Evolutionary conservation across 768 basidiomycete genomes (phyloP), one percentile per base, ranked within the genome.

Genomic region (Mycena vitilis): DNA sequence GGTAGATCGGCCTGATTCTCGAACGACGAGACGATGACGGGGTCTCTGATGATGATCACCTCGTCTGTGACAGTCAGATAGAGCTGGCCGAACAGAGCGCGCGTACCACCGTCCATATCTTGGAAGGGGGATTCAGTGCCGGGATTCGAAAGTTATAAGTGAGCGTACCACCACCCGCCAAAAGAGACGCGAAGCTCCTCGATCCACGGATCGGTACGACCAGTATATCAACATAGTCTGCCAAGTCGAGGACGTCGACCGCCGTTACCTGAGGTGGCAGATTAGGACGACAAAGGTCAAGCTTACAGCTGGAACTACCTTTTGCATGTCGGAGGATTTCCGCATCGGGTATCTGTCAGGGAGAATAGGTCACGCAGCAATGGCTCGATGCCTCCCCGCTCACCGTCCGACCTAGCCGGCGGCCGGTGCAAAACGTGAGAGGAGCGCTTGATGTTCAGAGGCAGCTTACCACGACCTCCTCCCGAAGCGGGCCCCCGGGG

Each of bases 281-380:
- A n/a, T n/a, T n/a, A n/a, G n/a, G n/a, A n/a, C n/a, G n/a, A n/a
- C n/a, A n/a, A n/a, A n/a, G n/a, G n/a, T n/a, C n/a, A n/a, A n/a
- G n/a, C n/a, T n/a, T n/a, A n/a, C n/a, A n/a, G n/a, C n/a, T 44
- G 22, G 20, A 38, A 20, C n/a, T n/a, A 68, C 66, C 52, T 68
- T 68, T 16, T 68, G 66, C 66, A 68, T 68, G 44, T 68, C 66
- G 16, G 66, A 68, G 0, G 66, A 54, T 37, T 68, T 60, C 1
- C 66, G 60, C 66, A 68, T 68, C 25, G 66, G 66, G 40, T 68
- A 68, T 40, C 66, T 68, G 44, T 1, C 1, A 23, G n/a, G n/a
- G n/a, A n/a, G n/a, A n/a, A 40, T 53, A 56, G 16, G 13, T 12
- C 20, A n/a, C n/a, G n/a, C n/a, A n/a, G n/a, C n/a, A n/a, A n/a